These are phyloP conservation scores for Termitomyces sp. DNA, from an alignment of 768 basidiomycete genomes.

Conservation along the genomic window DNA sequence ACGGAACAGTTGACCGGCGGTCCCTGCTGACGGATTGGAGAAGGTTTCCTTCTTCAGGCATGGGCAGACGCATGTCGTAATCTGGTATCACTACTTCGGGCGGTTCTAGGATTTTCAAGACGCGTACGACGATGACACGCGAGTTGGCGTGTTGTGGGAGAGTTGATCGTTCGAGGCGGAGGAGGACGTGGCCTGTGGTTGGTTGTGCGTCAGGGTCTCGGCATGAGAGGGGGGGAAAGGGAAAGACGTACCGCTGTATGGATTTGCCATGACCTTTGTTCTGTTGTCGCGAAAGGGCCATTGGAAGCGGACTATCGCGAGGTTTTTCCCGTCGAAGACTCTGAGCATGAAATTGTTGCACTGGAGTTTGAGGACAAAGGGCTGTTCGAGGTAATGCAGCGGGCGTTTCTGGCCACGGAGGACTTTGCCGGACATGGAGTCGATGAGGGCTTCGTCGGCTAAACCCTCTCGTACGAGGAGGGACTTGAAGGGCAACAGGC, in stretches of 20 bases:
- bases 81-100: not conserved
- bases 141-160: not conserved
- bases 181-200: not conserved
- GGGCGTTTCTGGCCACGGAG: not conserved
- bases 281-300: not conserved
- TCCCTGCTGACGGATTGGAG: not conserved
- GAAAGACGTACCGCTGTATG: slow-evolving; percentile 4
- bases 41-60: not conserved
- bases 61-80: not conserved
- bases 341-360: too few relatives aligned
- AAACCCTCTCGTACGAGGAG: not conserved
- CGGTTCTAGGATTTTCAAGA: not conserved
- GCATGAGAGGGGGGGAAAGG: not conserved
- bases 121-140: not conserved
- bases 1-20: not conserved
- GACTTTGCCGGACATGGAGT: not conserved
- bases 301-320: not conserved
- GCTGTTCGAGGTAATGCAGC: slow-evolving; percentile 3
- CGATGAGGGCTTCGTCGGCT: not conserved
- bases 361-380: not conserved
- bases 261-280: not conserved
- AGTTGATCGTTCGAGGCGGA: slow-evolving; percentile 5
- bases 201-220: not conserved
- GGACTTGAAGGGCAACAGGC: not conserved
- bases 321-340: not conserved